phyloP scores from a whole-genome alignment of 495 filamentous ascomycete species.

The Penicillium lividum region DNA sequence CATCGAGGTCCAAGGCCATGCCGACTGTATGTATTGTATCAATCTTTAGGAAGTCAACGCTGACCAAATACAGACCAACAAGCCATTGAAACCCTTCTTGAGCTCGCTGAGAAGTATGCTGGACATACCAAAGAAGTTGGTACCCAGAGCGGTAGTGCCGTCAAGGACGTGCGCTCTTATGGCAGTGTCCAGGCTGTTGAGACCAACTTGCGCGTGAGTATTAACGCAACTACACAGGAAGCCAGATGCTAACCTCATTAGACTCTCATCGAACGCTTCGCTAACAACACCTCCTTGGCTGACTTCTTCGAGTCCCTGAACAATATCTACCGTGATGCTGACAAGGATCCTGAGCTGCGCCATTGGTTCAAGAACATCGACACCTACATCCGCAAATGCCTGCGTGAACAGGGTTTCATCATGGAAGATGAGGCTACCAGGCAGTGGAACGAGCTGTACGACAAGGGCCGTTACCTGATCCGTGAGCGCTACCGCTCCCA shows the following conservation, averaged over 20 bases:
- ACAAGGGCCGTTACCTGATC: constrained; percentile 84
- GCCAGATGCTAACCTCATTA: constrained; percentile 35
- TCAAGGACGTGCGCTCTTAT: constrained; percentile 68
- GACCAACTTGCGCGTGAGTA: constrained; percentile 63
- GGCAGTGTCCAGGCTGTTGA: constrained; percentile 67
- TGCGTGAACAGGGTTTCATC: constrained; percentile 88
- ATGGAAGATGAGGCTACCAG: constrained; percentile 78
- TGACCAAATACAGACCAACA: constrained; percentile 60
- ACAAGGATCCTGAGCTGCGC: constrained; percentile 82
- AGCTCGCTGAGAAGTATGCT: constrained; percentile 82
- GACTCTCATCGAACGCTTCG: constrained; percentile 88
- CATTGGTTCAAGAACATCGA: constrained; percentile 85
- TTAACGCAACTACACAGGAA: background rate
- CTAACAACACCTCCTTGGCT: constrained; percentile 86
- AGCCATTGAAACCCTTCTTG: constrained; percentile 82
- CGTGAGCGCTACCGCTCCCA: constrained; percentile 85
- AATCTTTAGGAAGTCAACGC: background rate
- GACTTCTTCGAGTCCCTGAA: constrained; percentile 86
- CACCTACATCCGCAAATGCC: constrained; percentile 71
- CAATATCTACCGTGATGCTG: constrained; percentile 85
- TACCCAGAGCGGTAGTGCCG: constrained; percentile 60
- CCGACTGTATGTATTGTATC: constrained; percentile 64
- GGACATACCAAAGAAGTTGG: constrained; percentile 68
- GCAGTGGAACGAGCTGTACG: constrained; percentile 83
- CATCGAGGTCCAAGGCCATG: constrained; percentile 89